Percentiles rank a stretch among this genome's conserved stretches.
These are phyloP conservation scores for Pyracantha coccinea DNA, from an alignment of 331 rosid genomes.

Conservation along the genomic window DNA sequence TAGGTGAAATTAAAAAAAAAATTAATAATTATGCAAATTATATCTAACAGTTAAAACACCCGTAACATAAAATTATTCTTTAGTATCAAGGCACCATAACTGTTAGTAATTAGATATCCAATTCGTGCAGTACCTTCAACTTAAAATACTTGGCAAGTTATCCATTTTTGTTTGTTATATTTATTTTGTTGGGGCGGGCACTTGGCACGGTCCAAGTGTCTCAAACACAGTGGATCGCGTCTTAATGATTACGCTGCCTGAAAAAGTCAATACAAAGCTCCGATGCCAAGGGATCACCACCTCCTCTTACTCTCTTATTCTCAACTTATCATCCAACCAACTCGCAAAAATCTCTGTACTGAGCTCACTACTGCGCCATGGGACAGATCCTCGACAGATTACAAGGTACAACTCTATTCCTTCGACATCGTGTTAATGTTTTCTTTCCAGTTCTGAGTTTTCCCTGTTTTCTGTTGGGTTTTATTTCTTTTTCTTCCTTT, in stretches of 20 bases:
- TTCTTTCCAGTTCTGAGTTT: not conserved
- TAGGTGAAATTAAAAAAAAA: too few species aligned
- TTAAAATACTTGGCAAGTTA: too few species aligned
- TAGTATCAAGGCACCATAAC: too few species aligned
- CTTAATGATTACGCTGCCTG: not conserved
- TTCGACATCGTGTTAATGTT: not conserved
- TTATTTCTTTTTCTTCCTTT: not conserved
- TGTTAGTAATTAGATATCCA: too few species aligned
- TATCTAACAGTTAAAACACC: too few species aligned
- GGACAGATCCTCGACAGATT: slow-evolving; percentile 51
- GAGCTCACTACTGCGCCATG: slow-evolving; percentile 7
- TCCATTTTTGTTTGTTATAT: too few species aligned
- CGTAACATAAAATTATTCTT: too few species aligned
- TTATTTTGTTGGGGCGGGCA: too few species aligned
- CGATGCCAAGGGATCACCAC: not conserved
- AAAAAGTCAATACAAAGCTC: not conserved
- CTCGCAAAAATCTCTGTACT: not conserved
- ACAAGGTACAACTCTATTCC: slow-evolving; percentile 32
- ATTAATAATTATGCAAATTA: too few species aligned
- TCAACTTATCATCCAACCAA: not conserved
- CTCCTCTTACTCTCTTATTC: not conserved
- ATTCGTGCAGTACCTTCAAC: too few species aligned
- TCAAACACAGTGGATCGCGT: not conserved
- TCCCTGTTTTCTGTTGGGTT: not conserved
- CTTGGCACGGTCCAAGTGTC: too few species aligned